phyloP scores from a whole-genome alignment of 2,329 filamentous ascomycete species.

The Ilyonectria destructans region DNA sequence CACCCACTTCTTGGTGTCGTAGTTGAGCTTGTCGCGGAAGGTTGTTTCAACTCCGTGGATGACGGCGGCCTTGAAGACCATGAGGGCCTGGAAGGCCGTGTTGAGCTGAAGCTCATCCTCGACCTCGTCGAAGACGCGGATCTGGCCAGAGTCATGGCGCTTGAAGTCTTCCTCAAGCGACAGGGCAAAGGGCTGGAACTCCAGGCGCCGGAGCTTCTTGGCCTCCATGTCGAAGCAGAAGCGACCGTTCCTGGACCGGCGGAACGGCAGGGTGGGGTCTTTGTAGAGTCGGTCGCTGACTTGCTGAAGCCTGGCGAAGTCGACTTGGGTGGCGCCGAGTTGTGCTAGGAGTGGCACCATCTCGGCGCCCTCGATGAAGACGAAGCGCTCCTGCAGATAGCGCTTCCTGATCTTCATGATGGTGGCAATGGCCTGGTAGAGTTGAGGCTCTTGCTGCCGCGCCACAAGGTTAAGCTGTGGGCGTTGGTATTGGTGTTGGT shows the following conservation, averaged over 20 bases:
- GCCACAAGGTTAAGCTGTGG: constrained; percentile 19
- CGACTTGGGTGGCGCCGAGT: constrained; percentile 47
- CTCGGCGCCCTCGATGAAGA: constrained; percentile 45
- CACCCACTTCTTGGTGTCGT: constrained; percentile 44
- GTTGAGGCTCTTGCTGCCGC: constrained; percentile 31
- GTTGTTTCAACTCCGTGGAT: constrained; percentile 42
- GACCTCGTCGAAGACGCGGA: constrained; percentile 48
- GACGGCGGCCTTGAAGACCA: constrained; percentile 50
- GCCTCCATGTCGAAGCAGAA: constrained; percentile 47
- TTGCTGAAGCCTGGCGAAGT: constrained; percentile 41
- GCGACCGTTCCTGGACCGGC: constrained; percentile 43
- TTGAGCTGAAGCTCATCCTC: constrained; percentile 49
- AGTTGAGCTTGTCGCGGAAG: constrained; percentile 46
- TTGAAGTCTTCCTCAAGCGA: constrained; percentile 49
- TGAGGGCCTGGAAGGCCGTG: constrained; percentile 50
- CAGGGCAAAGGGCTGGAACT: constrained; percentile 48
- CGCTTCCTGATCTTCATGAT: constrained; percentile 42
- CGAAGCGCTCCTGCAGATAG: constrained; percentile 41
- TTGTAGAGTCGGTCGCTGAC: constrained; percentile 43
- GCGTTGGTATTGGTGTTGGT: constrained; percentile 9
- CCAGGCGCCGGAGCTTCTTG: constrained; percentile 45
- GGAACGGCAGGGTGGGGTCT: constrained; percentile 49
- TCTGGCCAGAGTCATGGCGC: constrained; percentile 48
- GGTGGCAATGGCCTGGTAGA: constrained; percentile 42
- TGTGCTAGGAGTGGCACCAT: constrained; percentile 45